Conservation (phyloP, 73 alveolate genomes). For the Paraurostyla sp. region DNA sequence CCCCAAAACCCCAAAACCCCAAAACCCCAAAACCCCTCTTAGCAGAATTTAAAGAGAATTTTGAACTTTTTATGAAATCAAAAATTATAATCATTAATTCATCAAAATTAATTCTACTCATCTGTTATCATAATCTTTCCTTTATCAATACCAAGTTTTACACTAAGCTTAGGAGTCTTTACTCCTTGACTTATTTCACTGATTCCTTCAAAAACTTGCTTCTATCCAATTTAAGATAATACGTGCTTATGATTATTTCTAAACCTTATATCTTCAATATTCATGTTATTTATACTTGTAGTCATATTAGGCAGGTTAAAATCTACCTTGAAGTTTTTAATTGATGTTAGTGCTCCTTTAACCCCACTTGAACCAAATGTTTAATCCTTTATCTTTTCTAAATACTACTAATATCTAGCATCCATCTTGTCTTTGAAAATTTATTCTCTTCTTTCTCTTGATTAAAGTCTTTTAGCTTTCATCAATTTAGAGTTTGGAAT, state of each 20-base stretch:
- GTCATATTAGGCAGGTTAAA: neutral
- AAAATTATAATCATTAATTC: neutral
- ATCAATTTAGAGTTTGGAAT: neutral
- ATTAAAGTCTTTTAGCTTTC: neutral
- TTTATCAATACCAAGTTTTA: neutral
- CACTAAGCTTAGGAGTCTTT: neutral
- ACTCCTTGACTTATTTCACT: neutral
- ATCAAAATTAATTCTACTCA: neutral
- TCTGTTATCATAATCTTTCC: neutral
- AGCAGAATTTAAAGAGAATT: neutral
- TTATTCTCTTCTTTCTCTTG: slow-evolving; percentile 12
- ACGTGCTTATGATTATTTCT: neutral
- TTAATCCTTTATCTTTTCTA: neutral
- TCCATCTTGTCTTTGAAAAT: slow-evolving; percentile 9
- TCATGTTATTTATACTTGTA: neutral
- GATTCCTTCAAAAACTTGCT: neutral
- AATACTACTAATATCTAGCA: neutral
- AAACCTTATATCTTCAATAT: too few species aligned
- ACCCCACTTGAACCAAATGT: slow-evolving; percentile 22
- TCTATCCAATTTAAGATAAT: neutral
- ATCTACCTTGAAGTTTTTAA: neutral
- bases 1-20: too few species aligned
- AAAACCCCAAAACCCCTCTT: slow-evolving; percentile 27
- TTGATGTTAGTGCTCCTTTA: neutral
- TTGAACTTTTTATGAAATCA: neutral